Conservation (phyloP, 345 rosid species). For the Triadica sebifera region DNA sequence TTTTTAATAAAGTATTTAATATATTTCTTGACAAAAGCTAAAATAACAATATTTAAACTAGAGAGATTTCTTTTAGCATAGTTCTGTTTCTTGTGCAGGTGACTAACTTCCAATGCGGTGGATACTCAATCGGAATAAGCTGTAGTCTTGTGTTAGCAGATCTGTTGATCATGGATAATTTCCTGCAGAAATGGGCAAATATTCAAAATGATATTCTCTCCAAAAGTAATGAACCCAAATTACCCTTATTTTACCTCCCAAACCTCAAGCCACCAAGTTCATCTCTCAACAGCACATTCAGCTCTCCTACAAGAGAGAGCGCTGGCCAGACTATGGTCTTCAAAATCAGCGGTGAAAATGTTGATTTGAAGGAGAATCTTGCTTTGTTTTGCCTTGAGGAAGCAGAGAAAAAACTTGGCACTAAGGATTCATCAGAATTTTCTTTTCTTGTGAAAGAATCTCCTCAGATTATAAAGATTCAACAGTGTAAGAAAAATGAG, state of each 20-base stretch:
- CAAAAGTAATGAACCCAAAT: conserved; percentile 13
- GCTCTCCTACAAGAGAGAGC: conserved; percentile 35
- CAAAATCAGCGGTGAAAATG: conserved; percentile 16
- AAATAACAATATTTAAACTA: too few species aligned
- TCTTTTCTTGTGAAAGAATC: conserved; percentile 48
- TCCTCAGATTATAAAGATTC: conserved; percentile 29
- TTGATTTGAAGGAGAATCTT: conserved; percentile 12
- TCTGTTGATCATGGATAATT: conserved; percentile 32
- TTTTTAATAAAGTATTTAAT: too few species aligned
- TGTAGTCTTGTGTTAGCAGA: conserved; percentile 74
- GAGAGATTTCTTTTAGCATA: too few species aligned
- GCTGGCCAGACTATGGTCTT: conserved; percentile 31
- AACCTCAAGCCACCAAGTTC: conserved; percentile 22
- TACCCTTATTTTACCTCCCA: conserved; percentile 59
- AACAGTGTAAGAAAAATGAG: conserved; percentile 29
- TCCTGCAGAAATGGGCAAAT: conserved; percentile 55
- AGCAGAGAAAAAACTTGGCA: conserved; percentile 28
- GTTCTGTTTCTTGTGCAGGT: conserved; percentile 54
- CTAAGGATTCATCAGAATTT: conserved; percentile 22
- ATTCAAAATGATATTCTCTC: conserved; percentile 41
- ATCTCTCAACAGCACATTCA: neutral
- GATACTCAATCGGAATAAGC: conserved; percentile 82
- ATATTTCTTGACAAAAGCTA: too few species aligned
- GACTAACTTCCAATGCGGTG: conserved; percentile 80
- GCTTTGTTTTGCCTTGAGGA: conserved; percentile 37